Evolutionary conservation across 73 alveolate species (phyloP), one percentile per base, ranked within the genome.

Genomic region (Breviolum minutum): DNA sequence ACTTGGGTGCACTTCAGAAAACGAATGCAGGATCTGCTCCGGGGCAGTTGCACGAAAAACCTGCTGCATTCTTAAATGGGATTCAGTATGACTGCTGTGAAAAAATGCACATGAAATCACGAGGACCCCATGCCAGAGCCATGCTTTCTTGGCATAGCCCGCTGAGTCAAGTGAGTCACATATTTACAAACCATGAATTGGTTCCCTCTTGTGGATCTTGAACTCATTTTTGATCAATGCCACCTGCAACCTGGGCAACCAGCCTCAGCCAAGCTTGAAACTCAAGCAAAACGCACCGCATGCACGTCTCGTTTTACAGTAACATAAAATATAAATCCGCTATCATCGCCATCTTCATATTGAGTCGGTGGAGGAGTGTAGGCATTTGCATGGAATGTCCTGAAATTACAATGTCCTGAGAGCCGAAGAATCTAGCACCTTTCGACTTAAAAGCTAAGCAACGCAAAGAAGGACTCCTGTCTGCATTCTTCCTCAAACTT

Each of bases 391-490:
- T 40, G 54, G 54, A 40, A 40, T 40, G 54, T 40, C 54, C 54
- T 40, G 54, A 40, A 40, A 40, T 40, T 40, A 40, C 54, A 40
- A 40, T 40, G 54, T 40, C 54, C 54, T 40, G 54, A 40, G 54
- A 40, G 5, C 54, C 54, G 54, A 40, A 40, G 54, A 40, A 40
- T 40, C 54, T 40, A 40, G 54, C 54, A 40, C 54, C 54, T 40
- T 40, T 40, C 54, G 54, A 40, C 54, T 40, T 77, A 62, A 77
- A 32, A 19, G 19, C 87, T n/a, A 26, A 91, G 97, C 22, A 61
- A 74, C 97, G 81, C 87, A 76, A 91, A 91, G 97, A 91, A 91
- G 97, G 97, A 91, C 76, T 91, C 97, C 29, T 91, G 97, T 20
- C 80, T 32, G 97, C 97, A 91, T 32, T 91, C 97, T 62, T 91